A percentile compares a stretch with the other conserved stretches of the same genome.
These are phyloP conservation scores for Fusarium veterinarium DNA, from an alignment of 2,329 filamentous ascomycete species.

Conservation along the genomic window DNA sequence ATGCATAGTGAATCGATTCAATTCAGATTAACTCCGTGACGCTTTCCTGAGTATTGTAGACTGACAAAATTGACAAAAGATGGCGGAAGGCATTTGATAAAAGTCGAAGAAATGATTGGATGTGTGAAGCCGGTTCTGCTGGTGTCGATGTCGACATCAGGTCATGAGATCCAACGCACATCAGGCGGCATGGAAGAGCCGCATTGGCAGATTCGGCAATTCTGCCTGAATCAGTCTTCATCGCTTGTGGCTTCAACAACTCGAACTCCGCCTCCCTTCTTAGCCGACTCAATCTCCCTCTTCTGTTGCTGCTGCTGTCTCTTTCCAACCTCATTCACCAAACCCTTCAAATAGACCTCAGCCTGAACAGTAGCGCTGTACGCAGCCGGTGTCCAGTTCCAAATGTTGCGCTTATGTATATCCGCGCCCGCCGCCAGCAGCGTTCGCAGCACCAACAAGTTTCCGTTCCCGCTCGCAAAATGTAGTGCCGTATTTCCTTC, in stretches of 20 bases:
- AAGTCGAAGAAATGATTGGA: background rate
- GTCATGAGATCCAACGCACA: background rate
- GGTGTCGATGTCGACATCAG: background rate
- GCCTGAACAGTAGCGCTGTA: constrained; percentile 86
- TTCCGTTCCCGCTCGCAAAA: constrained; percentile 85
- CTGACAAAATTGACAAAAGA: background rate
- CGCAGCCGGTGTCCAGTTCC: constrained; percentile 84
- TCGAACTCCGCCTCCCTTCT: constrained; percentile 57
- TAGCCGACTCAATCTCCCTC: constrained; percentile 52
- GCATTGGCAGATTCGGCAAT: background rate
- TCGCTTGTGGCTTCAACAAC: constrained; percentile 57
- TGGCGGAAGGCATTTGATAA: constrained; percentile 1
- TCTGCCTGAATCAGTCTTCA: constrained; percentile 39
- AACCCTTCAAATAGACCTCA: constrained; percentile 83
- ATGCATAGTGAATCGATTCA: constrained; percentile 4
- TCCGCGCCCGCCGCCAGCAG: constrained; percentile 83
- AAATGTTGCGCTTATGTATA: constrained; percentile 76
- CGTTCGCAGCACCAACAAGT: constrained; percentile 80
- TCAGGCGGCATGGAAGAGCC: background rate
- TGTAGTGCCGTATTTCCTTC: constrained; percentile 90
- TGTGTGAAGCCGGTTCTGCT: background rate
- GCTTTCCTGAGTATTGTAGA: constrained; percentile 2
- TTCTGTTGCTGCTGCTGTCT: constrained; percentile 54
- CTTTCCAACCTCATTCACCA: constrained; percentile 78
- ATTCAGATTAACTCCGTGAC: constrained; percentile 31